Evolutionary conservation across 257 asterid genomes (phyloP), one percentile per base, ranked within the genome.

Genomic region (Rhazya stricta): DNA sequence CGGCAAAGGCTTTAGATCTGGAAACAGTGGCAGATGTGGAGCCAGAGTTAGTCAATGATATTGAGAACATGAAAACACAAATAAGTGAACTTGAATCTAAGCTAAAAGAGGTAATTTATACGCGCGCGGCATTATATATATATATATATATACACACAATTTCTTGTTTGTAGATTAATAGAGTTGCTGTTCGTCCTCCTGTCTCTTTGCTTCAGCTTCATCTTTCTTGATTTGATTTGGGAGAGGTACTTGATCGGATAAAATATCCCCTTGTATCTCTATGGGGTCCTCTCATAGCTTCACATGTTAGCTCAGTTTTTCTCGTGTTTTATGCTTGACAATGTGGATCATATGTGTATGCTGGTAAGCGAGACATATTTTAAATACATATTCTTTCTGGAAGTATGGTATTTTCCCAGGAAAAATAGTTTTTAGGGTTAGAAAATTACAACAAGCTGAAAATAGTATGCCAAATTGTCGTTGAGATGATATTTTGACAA

Each of bases 61-160:
- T 78, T 25, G 75, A 77, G 23, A 72, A 19, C 75, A 78, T 80
- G 85, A 80, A 67, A 81, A 74, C 72, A 43, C 76, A 80, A 83
- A 74, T 76, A 70, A 78, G 27, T 61, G 77, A 45, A 39, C 83
- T 85, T 25, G 85, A 85, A 57, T 70, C 27, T 74, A 83, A 82
- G 77, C 72, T 85, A 75, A 76, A 70, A n/a, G 82, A 83, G 89
- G 89, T 85, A 30, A 73, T 79, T 41, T 1, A 19, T 76, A 43
- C n/a, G n/a, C n/a, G n/a, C n/a, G n/a, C n/a, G n/a, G n/a, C n/a
- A n/a, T n/a, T n/a, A n/a, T n/a, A n/a, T n/a, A n/a, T n/a, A n/a
- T n/a, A n/a, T n/a, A n/a, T n/a, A n/a, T n/a, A n/a, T n/a, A n/a
- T 61, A 54, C 51, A 57, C 19, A 65, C 60, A 45, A 29, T 74